A percentile compares a stretch with the other conserved stretches of the same genome.
These are phyloP conservation scores for Neurospora sp. DNA, from an alignment of 495 filamentous ascomycete species.

Conservation along the genomic window DNA sequence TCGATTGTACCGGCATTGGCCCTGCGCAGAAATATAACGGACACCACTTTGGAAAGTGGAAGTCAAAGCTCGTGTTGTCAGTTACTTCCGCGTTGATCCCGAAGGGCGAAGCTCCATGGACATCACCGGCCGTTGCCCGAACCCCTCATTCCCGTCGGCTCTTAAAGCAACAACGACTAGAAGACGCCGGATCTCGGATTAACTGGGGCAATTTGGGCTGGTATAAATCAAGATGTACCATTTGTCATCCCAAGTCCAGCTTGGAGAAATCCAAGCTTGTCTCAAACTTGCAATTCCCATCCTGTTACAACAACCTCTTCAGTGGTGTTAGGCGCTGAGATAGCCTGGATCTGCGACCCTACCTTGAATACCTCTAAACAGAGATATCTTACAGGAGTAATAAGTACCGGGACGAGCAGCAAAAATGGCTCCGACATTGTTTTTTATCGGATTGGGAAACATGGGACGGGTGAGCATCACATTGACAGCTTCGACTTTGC, in stretches of 20 bases:
- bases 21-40: background rate
- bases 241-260: background rate
- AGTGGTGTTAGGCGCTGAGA: background rate
- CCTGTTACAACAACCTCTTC: background rate
- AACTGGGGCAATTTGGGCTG: background rate
- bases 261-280: background rate
- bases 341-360: background rate
- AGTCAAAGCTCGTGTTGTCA: background rate
- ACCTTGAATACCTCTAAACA: background rate
- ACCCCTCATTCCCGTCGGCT: background rate
- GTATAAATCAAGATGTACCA: background rate
- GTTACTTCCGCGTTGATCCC: background rate
- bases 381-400: background rate
- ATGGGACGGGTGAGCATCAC: constrained; percentile 65
- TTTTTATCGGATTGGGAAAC: constrained; percentile 86
- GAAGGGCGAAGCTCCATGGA: background rate
- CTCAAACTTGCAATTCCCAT: background rate
- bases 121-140: background rate
- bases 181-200: background rate
- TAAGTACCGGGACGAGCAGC: background rate
- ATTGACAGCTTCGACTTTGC: background rate
- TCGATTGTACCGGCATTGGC: background rate
- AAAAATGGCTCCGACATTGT: constrained; percentile 51
- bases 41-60: background rate
- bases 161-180: background rate